Conservation (phyloP, 345 rosid genomes). For the Gossypium stocksii region DNA sequence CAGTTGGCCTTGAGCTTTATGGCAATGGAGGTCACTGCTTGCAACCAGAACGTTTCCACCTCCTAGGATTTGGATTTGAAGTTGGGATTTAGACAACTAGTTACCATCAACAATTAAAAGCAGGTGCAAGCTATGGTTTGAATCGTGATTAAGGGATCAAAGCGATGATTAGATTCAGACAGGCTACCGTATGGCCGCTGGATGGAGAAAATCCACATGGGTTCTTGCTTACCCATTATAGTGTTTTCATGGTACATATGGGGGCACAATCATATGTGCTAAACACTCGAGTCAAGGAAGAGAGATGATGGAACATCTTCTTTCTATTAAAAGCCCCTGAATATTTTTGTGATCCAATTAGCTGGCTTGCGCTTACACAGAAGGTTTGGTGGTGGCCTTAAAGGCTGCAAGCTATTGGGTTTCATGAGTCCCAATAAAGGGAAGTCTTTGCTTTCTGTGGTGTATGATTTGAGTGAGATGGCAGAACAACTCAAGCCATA, state of each 20-base stretch:
- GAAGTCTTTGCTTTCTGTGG: neutral
- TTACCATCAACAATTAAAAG: slow-evolving; percentile 16
- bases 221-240: slow-evolving; percentile 17
- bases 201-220: slow-evolving; percentile 27
- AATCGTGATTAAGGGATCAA: slow-evolving; percentile 31
- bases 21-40: slow-evolving; percentile 20
- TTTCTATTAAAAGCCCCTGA: neutral
- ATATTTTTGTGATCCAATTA: neutral
- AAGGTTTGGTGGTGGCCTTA: neutral
- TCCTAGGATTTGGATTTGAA: neutral
- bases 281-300: neutral
- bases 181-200: slow-evolving; percentile 29
- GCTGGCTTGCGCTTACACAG: neutral
- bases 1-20: neutral
- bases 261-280: slow-evolving; percentile 6
- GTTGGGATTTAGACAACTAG: neutral
- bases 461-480: neutral
- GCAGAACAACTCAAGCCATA: neutral
- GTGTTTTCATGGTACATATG: slow-evolving; percentile 16
- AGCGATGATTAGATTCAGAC: slow-evolving; percentile 29
- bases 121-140: neutral
- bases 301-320: neutral
- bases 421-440: slow-evolving; percentile 21
- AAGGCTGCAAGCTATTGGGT: slow-evolving; percentile 13
- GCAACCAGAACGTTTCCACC: neutral